Evolutionary conservation across 257 asterid species (phyloP), one percentile per base, ranked within the genome.

Genomic region (Scutellaria baicalensis): DNA sequence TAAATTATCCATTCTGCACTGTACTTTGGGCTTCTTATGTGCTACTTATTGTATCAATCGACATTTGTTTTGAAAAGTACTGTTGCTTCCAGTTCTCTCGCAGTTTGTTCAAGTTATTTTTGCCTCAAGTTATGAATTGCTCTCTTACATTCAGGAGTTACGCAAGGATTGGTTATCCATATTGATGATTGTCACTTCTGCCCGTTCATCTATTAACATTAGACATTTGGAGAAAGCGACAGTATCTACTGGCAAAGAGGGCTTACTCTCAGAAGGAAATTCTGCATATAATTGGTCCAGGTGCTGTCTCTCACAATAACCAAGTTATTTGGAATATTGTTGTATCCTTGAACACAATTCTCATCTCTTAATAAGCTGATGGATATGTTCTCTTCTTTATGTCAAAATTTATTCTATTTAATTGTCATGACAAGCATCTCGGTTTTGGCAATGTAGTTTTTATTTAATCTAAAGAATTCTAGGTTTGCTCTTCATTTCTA

Each of bases 191-290:
- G 99, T 91, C 62, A 91, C 99, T 78, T 94, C 99, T 83, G 96
- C 96, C 66, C 95, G 97, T 66, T 94, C 99, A 61, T 89, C 97
- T 21, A 91, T 91, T 71, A 94, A 89, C 78, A 91, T 94, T 71
- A 87, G 97, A 73, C 99, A 94, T 82, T 83, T 94, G 86, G 97
- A 94, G 67, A 94, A 94, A 76, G 99, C 99, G 75, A 94, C 99
- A 12, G 95, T 94, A 62, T 94, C 99, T 59, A 91, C 97, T 1
- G 99, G 99, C 72, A 94, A 94, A 86, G 99, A 91, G 83, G 99
- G 99, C 27, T 77, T 91, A 66, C 78, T 94, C 49, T 91, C 97
- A 16, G 99, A 94, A 88, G 99, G 99, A 74, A 94, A 91, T 86
- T 82, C 96, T 76, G 93, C 99, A 63, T 88, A 91, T 81, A 91